Conservation (phyloP, 495 filamentous ascomycete species). For the Haplographium delicatum region DNA sequence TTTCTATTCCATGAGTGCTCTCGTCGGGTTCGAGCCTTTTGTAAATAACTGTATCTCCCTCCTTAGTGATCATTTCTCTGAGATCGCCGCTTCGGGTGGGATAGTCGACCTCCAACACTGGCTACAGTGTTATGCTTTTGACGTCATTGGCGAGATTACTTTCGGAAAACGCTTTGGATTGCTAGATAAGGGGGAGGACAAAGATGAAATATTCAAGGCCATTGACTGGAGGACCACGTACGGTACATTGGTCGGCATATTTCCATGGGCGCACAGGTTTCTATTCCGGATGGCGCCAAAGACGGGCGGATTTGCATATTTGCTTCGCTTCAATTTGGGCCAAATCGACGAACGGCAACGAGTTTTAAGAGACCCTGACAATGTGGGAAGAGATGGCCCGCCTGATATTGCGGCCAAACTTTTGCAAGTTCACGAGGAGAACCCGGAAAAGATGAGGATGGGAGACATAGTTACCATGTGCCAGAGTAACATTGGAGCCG, state of each 20-base stretch:
- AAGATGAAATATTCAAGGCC: conserved; percentile 40
- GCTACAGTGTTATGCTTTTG: conserved; percentile 56
- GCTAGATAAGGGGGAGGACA: conserved; percentile 45
- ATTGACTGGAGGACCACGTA: conserved; percentile 37
- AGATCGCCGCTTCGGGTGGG: conserved; percentile 32
- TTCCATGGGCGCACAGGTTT: conserved; percentile 37
- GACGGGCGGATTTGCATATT: conserved; percentile 38
- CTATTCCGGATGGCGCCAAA: conserved; percentile 37
- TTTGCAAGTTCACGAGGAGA: conserved; percentile 36
- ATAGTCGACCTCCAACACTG: conserved; percentile 44
- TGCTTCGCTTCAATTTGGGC: conserved; percentile 39
- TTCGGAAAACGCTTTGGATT: conserved; percentile 51
- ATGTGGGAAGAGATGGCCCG: conserved; percentile 19
- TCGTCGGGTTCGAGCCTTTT: conserved; percentile 50
- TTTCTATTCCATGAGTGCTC: conserved; percentile 47
- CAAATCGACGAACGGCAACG: conserved; percentile 35
- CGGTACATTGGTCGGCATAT: conserved; percentile 43
- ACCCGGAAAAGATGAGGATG: conserved; percentile 45
- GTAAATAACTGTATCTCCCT: conserved; percentile 48
- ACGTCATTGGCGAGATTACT: conserved; percentile 54
- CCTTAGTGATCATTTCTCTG: conserved; percentile 38
- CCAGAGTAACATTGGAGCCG: conserved; percentile 47
- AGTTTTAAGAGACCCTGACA: conserved; percentile 15
- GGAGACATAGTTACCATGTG: conserved; percentile 46
- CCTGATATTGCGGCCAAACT: conserved; percentile 42